Base-by-base conservation (phyloP, 2,329 filamentous ascomycete species). In the Ilyonectria robusta region DNA sequence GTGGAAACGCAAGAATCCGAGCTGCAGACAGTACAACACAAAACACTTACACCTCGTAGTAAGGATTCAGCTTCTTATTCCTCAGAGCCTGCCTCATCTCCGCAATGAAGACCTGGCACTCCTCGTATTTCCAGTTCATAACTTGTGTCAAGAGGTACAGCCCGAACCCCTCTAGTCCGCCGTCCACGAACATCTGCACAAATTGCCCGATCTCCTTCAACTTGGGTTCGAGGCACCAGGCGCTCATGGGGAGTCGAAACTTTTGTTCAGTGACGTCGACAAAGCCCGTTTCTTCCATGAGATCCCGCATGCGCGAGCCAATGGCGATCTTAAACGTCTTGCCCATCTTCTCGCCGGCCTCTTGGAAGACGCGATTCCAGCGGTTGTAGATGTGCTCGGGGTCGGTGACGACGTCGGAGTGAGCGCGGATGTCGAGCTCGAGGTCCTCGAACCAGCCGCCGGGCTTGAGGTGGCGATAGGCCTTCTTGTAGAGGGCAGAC, bases 301-400 rank as follows among this genome's bases (percentile, higher is more conserved):
- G 29, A n/a, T 68, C 66, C 19, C 66, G 55, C 66, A 68, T 68
- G 37, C 66, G 66, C 26, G 66, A 68, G 23, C 63, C 66, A 48
- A 68, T 68, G 51, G 59, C 66, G 37, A 68, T 68, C 31, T 68
- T 68, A 33, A 68, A 68, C 4, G 66, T 68, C 50, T 66, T 68
- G 9, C 66, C 66, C 44, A 66, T 60, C 66, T 60, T 68, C 48
- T 68, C 63, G 31, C 66, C 66, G 9, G 66, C 66, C 23, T 68
- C 63, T 29, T 68, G 66, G 51, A 68, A 68, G 51, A 68, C 63
- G 6, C 44, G 35, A 53, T 68, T 68, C 66, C 66, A 68, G 29
- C 66, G 66, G 50, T 68, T 40, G 40, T 56, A 50, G 15, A 68
- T 68, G 37, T 68, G 66, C 35, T 68, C 48, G 17, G 66, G 62